These are phyloP conservation scores for Erythrophleum fordii DNA, from an alignment of 306 rosid genomes.

Conservation along the genomic window DNA sequence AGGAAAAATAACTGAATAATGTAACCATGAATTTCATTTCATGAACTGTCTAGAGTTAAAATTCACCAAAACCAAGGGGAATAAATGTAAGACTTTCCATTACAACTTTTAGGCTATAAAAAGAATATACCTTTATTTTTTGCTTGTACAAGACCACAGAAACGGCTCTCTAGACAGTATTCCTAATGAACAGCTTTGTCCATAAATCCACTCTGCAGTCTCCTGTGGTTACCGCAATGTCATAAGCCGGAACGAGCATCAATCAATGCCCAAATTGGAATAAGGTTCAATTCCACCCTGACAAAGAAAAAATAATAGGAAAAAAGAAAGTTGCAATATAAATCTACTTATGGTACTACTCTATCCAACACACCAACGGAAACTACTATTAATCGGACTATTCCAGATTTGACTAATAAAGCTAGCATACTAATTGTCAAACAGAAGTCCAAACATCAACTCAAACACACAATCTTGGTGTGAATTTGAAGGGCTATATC, in stretches of 20 bases:
- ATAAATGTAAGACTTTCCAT: neutral
- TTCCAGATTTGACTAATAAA: neutral
- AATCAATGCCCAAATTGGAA: constrained; percentile 69
- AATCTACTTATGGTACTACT: constrained; percentile 31
- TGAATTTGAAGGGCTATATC: constrained; percentile 13
- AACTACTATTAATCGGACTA: neutral
- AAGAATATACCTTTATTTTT: constrained; percentile 5
- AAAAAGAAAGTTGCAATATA: constrained; percentile 38
- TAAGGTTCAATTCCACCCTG: constrained; percentile 66
- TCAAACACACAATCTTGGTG: constrained; percentile 3
- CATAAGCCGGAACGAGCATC: constrained; percentile 49
- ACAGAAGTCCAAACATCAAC: constrained; percentile 20
- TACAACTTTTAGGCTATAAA: neutral
- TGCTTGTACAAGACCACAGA: constrained; percentile 16
- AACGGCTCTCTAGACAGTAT: constrained; percentile 26
- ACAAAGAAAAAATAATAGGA: constrained; percentile 23
- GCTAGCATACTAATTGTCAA: neutral
- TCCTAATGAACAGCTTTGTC: constrained; percentile 21
- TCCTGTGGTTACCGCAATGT: constrained; percentile 36
- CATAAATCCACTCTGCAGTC: constrained; percentile 21
- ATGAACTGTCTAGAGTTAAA: neutral
- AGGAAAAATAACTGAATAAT: neutral
- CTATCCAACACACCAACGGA: constrained; percentile 13
- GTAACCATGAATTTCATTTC: constrained; percentile 24
- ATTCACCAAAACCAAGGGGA: constrained; percentile 20